Evolutionary conservation across 2,329 filamentous ascomycete species (phyloP), one percentile per base, ranked within the genome.

Genomic region (Alternaria conjuncta): DNA sequence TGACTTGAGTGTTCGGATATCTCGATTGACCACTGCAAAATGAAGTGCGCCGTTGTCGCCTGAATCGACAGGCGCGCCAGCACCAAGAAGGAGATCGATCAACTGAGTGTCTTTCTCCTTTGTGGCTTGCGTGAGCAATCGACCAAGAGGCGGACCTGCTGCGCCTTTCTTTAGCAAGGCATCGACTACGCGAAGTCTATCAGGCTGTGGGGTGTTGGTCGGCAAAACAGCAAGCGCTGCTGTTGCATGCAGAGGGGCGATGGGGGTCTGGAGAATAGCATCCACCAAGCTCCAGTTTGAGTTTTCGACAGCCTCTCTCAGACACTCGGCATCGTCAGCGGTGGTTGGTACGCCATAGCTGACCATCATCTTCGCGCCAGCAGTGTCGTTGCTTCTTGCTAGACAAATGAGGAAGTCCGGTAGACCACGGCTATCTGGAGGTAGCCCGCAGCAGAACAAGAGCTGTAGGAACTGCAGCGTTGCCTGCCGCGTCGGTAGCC

Each of bases 401-500:
- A 75, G 70, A 20, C 69, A 68, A n/a, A 76, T 64, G 4, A 79
- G 70, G 15, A 79, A 64, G 47, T 71, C 72, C 10, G 75, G 61
- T 15, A 79, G 64, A 6, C 70, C 68, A 12, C 73, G 70, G 28
- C 66, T 76, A 2, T 67, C 51, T 18, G 77, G 71, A 43, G 72
- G 66, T 15, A 79, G 63, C 13, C 78, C 76, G 54, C 77, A 79
- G 56, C 75, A 78, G 41, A 79, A 71, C 4, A 79, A 62, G 28
- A 79, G 61, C 44, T 78, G 74, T 6, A 79, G 56, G 44, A 74
- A 79, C 6, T 70, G 71, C 36, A 75, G 64, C 10, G 76, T 68
- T 46, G 75, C 72, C 49, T 70, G 69, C 6, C 63, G 65, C 25
- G 71, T 75, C 1, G 75, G 73, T 28, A 77, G 57, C 21, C 70